phyloP scores from a whole-genome alignment of 1,284 basidiomycete genomes.

The Pseudozyma tsukubaensis region DNA sequence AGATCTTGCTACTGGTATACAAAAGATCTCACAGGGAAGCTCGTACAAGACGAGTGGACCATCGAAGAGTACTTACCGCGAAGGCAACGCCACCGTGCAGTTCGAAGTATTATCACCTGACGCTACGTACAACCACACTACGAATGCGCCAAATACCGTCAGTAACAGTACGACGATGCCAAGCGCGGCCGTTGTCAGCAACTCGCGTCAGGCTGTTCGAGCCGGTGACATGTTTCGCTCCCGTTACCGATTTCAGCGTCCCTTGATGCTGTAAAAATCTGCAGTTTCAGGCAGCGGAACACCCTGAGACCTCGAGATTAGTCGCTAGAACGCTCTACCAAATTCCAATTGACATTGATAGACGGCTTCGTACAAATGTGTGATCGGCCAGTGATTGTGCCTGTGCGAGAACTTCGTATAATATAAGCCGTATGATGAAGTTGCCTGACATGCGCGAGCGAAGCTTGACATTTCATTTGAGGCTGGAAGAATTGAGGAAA shows the following conservation, averaged over 20 bases:
- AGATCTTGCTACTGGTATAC: slow-evolving; percentile 48
- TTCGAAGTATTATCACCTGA: slow-evolving; percentile 20
- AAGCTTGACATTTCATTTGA: neutral
- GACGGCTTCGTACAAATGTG: neutral
- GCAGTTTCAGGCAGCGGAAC: neutral
- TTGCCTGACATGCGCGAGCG: neutral
- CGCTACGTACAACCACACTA: slow-evolving; percentile 47
- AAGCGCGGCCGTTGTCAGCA: neutral
- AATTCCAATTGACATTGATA: neutral
- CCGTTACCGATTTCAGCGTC: slow-evolving; percentile 28
- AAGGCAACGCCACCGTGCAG: slow-evolving; percentile 50
- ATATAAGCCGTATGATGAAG: neutral
- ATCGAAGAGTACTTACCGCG: slow-evolving; percentile 30
- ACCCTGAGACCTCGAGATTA: too few species aligned
- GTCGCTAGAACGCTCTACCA: too few species aligned
- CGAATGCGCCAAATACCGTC: slow-evolving; percentile 21
- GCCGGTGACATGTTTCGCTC: slow-evolving; percentile 28
- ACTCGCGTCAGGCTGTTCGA: slow-evolving; percentile 6
- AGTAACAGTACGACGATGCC: slow-evolving; percentile 13
- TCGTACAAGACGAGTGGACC: slow-evolving; percentile 35
- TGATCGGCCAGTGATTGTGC: too few species aligned
- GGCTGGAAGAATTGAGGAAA: neutral
- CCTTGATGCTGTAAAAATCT: slow-evolving; percentile 15
- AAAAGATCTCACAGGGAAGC: slow-evolving; percentile 14
- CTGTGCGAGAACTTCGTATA: too few species aligned